Evolutionary conservation across 805 yeast species (phyloP), one percentile per base, ranked within the genome.

Genomic region (Monosporozyma servazzii): DNA sequence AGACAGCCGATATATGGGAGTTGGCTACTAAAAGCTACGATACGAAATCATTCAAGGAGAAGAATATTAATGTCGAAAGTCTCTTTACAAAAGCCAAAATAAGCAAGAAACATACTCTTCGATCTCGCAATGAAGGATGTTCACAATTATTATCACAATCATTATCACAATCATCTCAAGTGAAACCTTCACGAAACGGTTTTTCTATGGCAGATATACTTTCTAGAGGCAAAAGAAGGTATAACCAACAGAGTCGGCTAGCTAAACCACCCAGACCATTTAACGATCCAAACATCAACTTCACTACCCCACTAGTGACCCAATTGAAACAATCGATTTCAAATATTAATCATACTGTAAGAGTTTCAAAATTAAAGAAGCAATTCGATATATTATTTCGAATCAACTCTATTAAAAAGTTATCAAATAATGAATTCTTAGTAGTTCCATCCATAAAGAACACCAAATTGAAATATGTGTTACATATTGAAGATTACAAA

Each of bases 351-450:
- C 41, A 18, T 13, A 37, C 23, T 11, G 25, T 37, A 37, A 37
- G 41, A 18, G 41, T 37, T 7, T 18, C 21, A 23, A 37, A 37
- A 37, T 20, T 37, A 37, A 37, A 47, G n/a, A 33, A 10, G n/a
- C 13, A 11, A 13, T 51, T 27, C 27, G 50, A 51, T 25, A 43
- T 36, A 17, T 17, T 51, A 17, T 17, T 51, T n/a, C n/a, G 39
- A 6, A 48, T 51, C 2, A 37, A 23, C 9, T 30, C 17, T 17
- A 20, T 47, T 5, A 21, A 23, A 9, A 21, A 23, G 25, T 6
- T 51, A 30, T 47, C 53, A 15, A 13, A 36, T 3, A 27, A 39
- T 37, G 53, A 51, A 31, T 3, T 47, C 10, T 33, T 44, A 15
- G 21, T 51, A 17, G 20, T 30, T 17, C 33, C 41, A 18, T 17